phyloP scores from a whole-genome alignment of 345 rosid genomes.

The Euphorbia tirucalli region DNA sequence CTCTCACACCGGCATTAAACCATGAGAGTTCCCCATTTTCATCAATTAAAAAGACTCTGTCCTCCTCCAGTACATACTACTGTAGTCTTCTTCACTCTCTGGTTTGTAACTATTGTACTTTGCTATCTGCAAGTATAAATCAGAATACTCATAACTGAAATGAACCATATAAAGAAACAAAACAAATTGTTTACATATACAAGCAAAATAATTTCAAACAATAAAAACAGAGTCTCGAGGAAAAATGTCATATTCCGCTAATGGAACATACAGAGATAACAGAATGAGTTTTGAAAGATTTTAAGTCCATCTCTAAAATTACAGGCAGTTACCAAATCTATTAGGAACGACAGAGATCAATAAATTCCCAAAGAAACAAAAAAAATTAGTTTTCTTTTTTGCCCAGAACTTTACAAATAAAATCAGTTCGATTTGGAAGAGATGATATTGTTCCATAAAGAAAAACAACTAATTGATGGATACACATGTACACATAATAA shows the following conservation, averaged over 20 bases:
- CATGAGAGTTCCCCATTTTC: conserved; percentile 93
- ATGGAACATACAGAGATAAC: background rate
- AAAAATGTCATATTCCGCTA: background rate
- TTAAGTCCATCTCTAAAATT: too few species aligned
- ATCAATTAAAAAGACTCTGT: conserved; percentile 52
- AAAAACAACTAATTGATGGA: background rate
- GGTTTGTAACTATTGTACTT: conserved; percentile 51
- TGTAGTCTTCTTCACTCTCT: conserved; percentile 58
- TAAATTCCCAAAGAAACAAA: too few species aligned
- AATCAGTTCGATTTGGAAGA: too few species aligned
- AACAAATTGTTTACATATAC: background rate
- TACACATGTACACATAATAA: background rate
- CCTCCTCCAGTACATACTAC: conserved; percentile 64
- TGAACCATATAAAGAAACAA: background rate
- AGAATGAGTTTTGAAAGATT: too few species aligned
- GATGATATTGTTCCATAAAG: background rate
- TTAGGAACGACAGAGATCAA: too few species aligned
- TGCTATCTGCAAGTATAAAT: conserved; percentile 41
- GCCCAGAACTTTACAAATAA: too few species aligned
- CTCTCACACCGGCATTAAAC: conserved; percentile 96
- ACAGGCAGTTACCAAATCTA: too few species aligned
- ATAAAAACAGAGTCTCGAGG: background rate
- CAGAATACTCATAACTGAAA: background rate
- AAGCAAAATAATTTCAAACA: background rate
- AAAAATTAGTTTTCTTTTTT: too few species aligned